Percentiles rank a stretch among this genome's conserved stretches.
These are phyloP conservation scores for Globisporangium heterothallicum DNA, from an alignment of 352 stramenopile species.

Conservation along the genomic window DNA sequence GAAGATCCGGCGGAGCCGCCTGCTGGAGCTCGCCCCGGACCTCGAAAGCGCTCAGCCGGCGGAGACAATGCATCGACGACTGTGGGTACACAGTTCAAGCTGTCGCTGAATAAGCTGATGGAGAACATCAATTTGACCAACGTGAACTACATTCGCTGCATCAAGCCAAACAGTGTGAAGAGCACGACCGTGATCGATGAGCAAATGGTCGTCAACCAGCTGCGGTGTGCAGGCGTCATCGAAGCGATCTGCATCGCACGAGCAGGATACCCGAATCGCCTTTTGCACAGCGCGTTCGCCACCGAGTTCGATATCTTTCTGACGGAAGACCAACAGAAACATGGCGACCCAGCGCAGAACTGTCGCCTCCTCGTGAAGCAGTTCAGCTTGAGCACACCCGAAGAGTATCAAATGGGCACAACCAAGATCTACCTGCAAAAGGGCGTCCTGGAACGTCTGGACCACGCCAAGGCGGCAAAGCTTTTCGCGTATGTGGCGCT, in stretches of 20 bases:
- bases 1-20: conserved; percentile 27
- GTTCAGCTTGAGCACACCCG: conserved; percentile 51
- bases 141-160: conserved; percentile 80
- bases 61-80: conserved; percentile 31
- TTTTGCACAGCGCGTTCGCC: conserved; percentile 72
- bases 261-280: conserved; percentile 68
- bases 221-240: conserved; percentile 78
- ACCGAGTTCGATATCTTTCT: conserved; percentile 69
- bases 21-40: conserved; percentile 6
- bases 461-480: conserved; percentile 56
- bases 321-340: conserved; percentile 26
- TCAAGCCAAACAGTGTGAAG: conserved; percentile 81
- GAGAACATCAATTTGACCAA: conserved; percentile 68
- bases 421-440: conserved; percentile 88
- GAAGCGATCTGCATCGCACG: conserved; percentile 76
- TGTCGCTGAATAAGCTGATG: conserved; percentile 64
- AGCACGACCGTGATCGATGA: conserved; percentile 53
- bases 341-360: conserved; percentile 20
- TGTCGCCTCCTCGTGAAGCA: conserved; percentile 53
- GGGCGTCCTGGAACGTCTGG: conserved; percentile 66
- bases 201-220: conserved; percentile 72
- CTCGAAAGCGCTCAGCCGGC: conserved; percentile 22
- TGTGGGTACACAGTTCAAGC: conserved; percentile 80
- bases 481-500: conserved; percentile 54
- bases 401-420: conserved; percentile 77